These are phyloP conservation scores for Cymbopogon flexuosus DNA, from an alignment of 202 grass and related monocot genomes.

Conservation along the genomic window DNA sequence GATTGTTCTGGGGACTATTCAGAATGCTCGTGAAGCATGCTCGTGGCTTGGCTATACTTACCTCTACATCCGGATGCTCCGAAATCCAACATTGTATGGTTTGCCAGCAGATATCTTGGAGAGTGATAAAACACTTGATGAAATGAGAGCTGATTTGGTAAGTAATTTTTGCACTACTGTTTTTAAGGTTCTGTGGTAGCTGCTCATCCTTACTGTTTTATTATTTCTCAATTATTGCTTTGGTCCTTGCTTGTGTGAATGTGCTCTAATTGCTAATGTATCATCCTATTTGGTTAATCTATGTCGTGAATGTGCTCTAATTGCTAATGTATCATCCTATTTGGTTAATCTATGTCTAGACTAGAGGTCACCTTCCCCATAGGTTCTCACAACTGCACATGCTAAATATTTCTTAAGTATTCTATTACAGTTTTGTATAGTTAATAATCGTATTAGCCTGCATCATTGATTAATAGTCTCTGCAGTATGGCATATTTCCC, in stretches of 20 bases:
- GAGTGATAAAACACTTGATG: constrained; percentile 69
- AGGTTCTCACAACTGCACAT: too few species aligned
- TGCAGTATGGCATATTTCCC: neutral
- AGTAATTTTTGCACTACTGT: constrained; percentile 22
- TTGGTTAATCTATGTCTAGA: constrained; percentile 3
- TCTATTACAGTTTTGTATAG: too few species aligned
- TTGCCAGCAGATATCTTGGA: constrained; percentile 66
- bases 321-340: neutral
- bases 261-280: neutral
- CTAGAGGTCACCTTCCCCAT: too few species aligned
- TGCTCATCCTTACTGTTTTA: neutral
- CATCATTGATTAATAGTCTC: neutral
- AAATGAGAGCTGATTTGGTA: constrained; percentile 87
- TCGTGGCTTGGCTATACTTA: constrained; percentile 89
- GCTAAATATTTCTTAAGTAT: too few species aligned
- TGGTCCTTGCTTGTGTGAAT: neutral
- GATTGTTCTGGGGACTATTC: constrained; percentile 90
- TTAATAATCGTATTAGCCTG: neutral
- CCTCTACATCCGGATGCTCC: constrained; percentile 77
- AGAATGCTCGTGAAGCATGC: constrained; percentile 88
- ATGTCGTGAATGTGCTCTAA: neutral
- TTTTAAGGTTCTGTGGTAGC: neutral
- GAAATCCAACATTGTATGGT: constrained; percentile 84
- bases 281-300: neutral
- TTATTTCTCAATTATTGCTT: neutral